Evolutionary conservation across 805 yeast species (phyloP).

Genomic region (Wickerhamiella spandovensis): DNA sequence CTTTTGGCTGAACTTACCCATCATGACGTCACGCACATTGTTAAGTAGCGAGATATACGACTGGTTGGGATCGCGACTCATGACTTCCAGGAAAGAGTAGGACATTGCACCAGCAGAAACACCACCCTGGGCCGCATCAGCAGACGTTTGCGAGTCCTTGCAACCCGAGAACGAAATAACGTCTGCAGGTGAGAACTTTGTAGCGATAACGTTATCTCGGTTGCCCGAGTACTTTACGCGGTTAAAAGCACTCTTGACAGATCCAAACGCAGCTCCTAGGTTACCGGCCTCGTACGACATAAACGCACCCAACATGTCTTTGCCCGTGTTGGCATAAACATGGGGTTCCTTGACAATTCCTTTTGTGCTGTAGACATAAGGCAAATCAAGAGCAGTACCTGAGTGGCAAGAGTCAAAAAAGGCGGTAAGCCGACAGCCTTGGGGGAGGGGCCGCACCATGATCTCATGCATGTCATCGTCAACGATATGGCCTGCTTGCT

Average conservation of each 20-base stretch:
- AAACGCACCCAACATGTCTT: constrained; percentile 47
- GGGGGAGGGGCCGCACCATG: constrained; percentile 53
- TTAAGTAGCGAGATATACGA: constrained; percentile 56
- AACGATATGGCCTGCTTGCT: constrained; percentile 48
- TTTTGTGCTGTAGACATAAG: constrained; percentile 67
- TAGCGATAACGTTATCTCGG: constrained; percentile 33
- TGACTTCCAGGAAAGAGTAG: constrained; percentile 56
- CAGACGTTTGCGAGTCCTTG: constrained; percentile 71
- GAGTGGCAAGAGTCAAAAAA: constrained; percentile 79
- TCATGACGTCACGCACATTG: constrained; percentile 51
- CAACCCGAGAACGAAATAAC: constrained; percentile 69
- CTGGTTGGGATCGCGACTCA: constrained; percentile 49
- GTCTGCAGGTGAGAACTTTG: constrained; percentile 64
- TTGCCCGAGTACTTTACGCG: constrained; percentile 6
- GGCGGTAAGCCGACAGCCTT: constrained; percentile 68
- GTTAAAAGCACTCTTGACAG: constrained; percentile 24
- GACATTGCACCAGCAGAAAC: constrained; percentile 75
- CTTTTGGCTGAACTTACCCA: constrained; percentile 58
- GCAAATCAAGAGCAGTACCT: constrained; percentile 70
- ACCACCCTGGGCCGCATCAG: constrained; percentile 66
- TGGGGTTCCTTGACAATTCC: constrained; percentile 76
- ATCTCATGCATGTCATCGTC: constrained; percentile 66
- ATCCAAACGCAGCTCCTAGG: constrained; percentile 28
- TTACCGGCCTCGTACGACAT: constrained; percentile 51
- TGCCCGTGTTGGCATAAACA: constrained; percentile 60